A percentile compares a stretch with the other conserved stretches of the same genome.
phyloP scores from a whole-genome alignment of 75 land plant species.

The Adiantum capillusveneris region DNA sequence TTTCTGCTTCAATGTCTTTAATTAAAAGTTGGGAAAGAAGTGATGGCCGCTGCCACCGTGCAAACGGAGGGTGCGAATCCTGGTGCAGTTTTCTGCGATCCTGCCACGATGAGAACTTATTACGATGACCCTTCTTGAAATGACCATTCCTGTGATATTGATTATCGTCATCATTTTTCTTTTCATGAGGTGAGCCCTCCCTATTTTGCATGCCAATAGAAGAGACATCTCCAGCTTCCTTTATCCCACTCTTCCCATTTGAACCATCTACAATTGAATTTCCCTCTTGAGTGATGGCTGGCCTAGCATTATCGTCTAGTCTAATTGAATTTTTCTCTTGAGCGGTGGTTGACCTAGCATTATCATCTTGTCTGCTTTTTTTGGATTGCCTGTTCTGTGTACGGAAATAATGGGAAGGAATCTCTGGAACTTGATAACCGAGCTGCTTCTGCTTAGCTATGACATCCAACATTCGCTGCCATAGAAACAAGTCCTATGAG shows the following conservation, averaged over 20 bases:
- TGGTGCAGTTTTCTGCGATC: not conserved
- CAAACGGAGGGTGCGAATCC: not conserved
- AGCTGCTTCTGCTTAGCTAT: conserved; percentile 75
- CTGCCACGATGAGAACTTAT: not conserved
- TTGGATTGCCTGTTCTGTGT: conserved; percentile 28
- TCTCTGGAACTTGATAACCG: conserved; percentile 80
- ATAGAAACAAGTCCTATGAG: too few relatives aligned
- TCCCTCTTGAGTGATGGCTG: too few relatives aligned
- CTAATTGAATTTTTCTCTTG: conserved; percentile 6
- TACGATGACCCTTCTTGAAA: conserved; percentile 1
- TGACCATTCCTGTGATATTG: too few relatives aligned
- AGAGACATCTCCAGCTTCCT: too few relatives aligned
- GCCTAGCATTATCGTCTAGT: not conserved
- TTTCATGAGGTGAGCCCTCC: too few relatives aligned
- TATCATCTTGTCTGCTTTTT: conserved; percentile 7
- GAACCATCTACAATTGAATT: too few relatives aligned
- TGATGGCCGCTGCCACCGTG: conserved; percentile 28
- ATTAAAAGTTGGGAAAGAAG: conserved; percentile 70
- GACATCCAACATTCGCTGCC: conserved; percentile 85
- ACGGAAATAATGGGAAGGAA: conserved; percentile 61
- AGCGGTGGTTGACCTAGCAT: not conserved
- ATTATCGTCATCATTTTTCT: too few relatives aligned
- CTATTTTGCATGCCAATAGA: too few relatives aligned
- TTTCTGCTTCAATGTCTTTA: conserved; percentile 62
- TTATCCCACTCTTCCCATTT: too few relatives aligned